Base-by-base conservation (phyloP, 2,329 filamentous ascomycete species). In the Pseudogymnoascus sp. region DNA sequence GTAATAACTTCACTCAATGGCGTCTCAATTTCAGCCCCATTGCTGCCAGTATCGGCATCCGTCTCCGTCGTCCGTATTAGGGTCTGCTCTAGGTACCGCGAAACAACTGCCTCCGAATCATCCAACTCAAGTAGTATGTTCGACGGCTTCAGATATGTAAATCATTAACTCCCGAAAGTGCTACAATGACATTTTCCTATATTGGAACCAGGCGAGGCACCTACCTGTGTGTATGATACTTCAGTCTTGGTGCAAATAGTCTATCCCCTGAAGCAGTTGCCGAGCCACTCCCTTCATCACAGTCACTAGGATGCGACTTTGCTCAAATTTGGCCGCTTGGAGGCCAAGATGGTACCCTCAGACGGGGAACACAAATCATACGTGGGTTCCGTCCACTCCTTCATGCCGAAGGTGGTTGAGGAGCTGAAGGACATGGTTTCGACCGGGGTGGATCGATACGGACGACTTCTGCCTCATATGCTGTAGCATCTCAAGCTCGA, bases 151-250 rank as follows among this genome's bases (percentile, higher is more conserved):
- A 59, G 3, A 28, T 59, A 22, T 59, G 3, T 31, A 12, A 16
- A 28, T 31, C 31, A 28, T 31, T 22, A 14, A 7, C 31, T 16
- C 26, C 11, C 10, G 3, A 0, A 31, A 12, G 8, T 5, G 2
- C 2, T 14, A 3, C 11, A n/a, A 50, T n/a, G n/a, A n/a, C n/a
- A n/a, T n/a, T n/a, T n/a, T n/a, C n/a, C n/a, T n/a, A n/a, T n/a
- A n/a, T 40, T 40, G 2, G 38, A 3, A 31, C 50, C n/a, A 7
- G 2, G 2, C 4, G 4, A 19, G 19, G 19, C 19, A 2, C 19
- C 12, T 22, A 65, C 65, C 67, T n/a, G 66, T 66, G 50, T 70
- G 69, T 12, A 70, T 67, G n/a, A 70, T 62, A 28, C 64, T 33
- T 46, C 66, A 66, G 38, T 70, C 65, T 14, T n/a, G 35, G 43